These are phyloP conservation scores for Pseudohalonectria lignicola DNA, from an alignment of 2,329 filamentous ascomycete species.

Conservation along the genomic window DNA sequence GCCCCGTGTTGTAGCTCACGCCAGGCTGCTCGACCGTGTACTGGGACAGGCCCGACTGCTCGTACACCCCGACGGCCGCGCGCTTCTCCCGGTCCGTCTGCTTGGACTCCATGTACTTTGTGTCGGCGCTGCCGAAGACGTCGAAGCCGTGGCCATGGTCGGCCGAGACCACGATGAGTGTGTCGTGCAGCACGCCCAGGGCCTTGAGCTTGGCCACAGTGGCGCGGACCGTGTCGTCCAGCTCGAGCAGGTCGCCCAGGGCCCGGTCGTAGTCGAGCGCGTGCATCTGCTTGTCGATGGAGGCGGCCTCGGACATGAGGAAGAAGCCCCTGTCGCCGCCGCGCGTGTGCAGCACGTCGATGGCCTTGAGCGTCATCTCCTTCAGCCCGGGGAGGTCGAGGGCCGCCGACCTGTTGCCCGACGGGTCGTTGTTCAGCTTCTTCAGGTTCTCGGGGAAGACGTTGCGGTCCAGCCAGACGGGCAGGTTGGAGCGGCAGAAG, in stretches of 20 bases:
- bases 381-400: conserved; percentile 72
- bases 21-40: conserved; percentile 51
- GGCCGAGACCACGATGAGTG: conserved; percentile 70
- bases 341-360: conserved; percentile 62
- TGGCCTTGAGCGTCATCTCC: conserved; percentile 81
- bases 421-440: conserved; percentile 55
- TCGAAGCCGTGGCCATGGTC: conserved; percentile 83
- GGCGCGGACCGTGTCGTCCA: conserved; percentile 72
- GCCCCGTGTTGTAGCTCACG: conserved; percentile 60
- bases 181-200: conserved; percentile 59
- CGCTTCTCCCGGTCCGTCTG: conserved; percentile 61
- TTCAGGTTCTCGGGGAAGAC: conserved; percentile 63
- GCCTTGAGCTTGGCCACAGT: conserved; percentile 59
- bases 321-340: conserved; percentile 67
- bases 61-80: conserved; percentile 62
- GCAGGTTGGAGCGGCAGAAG: conserved; percentile 64
- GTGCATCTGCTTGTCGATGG: conserved; percentile 88
- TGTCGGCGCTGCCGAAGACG: conserved; percentile 70
- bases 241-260: conserved; percentile 72
- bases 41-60: conserved; percentile 62
- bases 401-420: conserved; percentile 52
- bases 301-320: conserved; percentile 78
- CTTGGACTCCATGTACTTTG: conserved; percentile 55
- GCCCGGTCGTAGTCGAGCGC: conserved; percentile 74
- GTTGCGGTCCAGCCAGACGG: conserved; percentile 80